A percentile compares a stretch with the other conserved stretches of the same genome.
phyloP scores from a whole-genome alignment of 2,329 filamentous ascomycete species.

The Diaporthe aspalathi region DNA sequence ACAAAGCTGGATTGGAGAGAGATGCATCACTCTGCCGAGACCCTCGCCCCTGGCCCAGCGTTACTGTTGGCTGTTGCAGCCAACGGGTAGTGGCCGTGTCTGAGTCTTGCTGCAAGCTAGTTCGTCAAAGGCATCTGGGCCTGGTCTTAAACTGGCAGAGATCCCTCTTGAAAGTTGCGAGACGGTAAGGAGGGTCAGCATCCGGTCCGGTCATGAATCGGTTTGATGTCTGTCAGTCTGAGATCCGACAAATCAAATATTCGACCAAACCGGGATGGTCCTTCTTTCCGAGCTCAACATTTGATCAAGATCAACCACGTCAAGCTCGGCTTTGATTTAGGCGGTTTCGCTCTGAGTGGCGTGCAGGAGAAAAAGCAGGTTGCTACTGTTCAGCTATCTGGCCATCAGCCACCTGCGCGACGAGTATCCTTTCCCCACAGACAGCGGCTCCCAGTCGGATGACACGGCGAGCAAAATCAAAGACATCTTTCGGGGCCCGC shows the following conservation, averaged over 20 bases:
- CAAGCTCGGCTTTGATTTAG: conserved; percentile 24
- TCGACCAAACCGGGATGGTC: conserved; percentile 10
- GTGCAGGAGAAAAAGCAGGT: conserved; percentile 34
- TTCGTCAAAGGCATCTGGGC: conserved; percentile 35
- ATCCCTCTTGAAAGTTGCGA: conserved; percentile 28
- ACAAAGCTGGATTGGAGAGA: conserved; percentile 32
- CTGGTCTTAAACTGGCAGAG: conserved; percentile 36
- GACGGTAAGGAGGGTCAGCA: conserved; percentile 12
- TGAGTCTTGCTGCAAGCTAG: conserved; percentile 30
- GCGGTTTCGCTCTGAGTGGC: conserved; percentile 28
- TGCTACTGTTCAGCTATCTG: conserved; percentile 35
- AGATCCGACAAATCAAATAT: conserved; percentile 18
- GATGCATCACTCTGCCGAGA: conserved; percentile 38
- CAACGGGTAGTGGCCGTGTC: conserved; percentile 33
- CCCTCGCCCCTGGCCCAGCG: conserved; percentile 32
- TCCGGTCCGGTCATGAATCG: conserved; percentile 13
- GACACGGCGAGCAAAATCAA: conserved; percentile 34
- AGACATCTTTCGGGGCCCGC: conserved; percentile 35
- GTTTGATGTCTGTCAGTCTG: conserved; percentile 24
- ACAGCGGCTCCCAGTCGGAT: conserved; percentile 32
- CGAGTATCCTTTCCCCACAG: conserved; percentile 21
- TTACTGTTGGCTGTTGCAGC: conserved; percentile 24
- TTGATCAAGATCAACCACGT: conserved; percentile 11
- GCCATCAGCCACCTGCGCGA: conserved; percentile 31
- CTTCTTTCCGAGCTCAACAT: conserved; percentile 14